Evolutionary conservation across 192 early-diverging fungal genomes (phyloP).

Genomic region (Powellomyces hirtus): DNA sequence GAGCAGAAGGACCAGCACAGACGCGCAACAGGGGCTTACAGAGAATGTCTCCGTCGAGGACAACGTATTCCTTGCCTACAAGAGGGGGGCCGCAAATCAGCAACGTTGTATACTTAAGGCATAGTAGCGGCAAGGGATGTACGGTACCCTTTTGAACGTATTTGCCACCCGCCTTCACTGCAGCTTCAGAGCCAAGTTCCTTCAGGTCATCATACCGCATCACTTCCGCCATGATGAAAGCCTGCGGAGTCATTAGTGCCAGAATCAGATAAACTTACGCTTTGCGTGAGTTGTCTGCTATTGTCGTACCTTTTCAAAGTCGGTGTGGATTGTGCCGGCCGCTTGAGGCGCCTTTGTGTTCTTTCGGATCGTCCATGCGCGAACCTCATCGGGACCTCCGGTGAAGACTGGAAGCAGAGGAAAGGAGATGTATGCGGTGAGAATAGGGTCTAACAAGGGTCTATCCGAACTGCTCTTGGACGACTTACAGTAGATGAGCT

Average conservation of each 20-base stretch:
- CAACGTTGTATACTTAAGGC: no score
- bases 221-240: constrained; percentile 36
- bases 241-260: no score
- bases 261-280: no score
- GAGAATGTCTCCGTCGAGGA: constrained; percentile 87
- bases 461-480: no score
- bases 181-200: constrained; percentile 77
- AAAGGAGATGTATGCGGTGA: no score
- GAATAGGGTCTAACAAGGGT: no score
- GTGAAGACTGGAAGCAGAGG: constrained; percentile 81
- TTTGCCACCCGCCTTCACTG: constrained; percentile 84
- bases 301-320: constrained; percentile 72
- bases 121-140: no score
- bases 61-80: constrained; percentile 80
- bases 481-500: constrained; percentile 90
- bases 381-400: constrained; percentile 85
- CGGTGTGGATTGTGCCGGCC: constrained; percentile 89
- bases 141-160: constrained; percentile 86
- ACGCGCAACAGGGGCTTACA: no score
- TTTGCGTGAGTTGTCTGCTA: no score
- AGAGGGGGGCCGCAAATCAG: no score
- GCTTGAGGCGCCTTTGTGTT: constrained; percentile 85
- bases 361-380: constrained; percentile 88
- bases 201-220: constrained; percentile 87
- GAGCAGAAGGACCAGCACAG: no score